phyloP scores from a whole-genome alignment of 495 filamentous ascomycete species.

The Aspergillus funiculosus region DNA sequence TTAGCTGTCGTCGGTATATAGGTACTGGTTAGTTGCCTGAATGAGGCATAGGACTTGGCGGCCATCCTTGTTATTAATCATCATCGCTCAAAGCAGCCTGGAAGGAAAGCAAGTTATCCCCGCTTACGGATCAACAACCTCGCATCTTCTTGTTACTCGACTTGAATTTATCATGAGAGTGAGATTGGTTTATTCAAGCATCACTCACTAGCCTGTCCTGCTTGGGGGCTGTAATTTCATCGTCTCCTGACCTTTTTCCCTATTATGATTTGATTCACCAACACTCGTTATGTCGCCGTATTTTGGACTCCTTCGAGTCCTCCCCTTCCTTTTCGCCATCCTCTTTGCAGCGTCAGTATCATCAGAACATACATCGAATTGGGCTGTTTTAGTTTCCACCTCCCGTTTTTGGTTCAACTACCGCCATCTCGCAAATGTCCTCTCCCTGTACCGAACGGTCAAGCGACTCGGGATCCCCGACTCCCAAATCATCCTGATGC shows the following conservation, averaged over 20 bases:
- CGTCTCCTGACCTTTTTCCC: background rate
- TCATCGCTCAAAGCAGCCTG: constrained; percentile 2
- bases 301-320: constrained; percentile 27
- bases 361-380: constrained; percentile 92
- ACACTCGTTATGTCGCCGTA: constrained; percentile 25
- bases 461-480: constrained; percentile 97
- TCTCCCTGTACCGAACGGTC: constrained; percentile 96
- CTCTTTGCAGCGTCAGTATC: constrained; percentile 41
- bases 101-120: background rate
- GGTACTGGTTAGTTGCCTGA: background rate
- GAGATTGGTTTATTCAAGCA: background rate
- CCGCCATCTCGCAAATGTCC: constrained; percentile 93
- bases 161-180: constrained; percentile 3
- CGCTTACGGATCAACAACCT: background rate
- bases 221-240: constrained; percentile 3
- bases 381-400: constrained; percentile 97
- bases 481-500: constrained; percentile 98
- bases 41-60: no score
- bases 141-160: background rate
- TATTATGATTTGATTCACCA: constrained; percentile 12
- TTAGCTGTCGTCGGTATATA: no score
- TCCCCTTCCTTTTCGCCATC: constrained; percentile 39
- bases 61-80: background rate
- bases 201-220: background rate
- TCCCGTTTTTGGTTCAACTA: constrained; percentile 99